phyloP scores from a whole-genome alignment of 1,139 yeast genomes.

The Nakaseomyces kungkrabaensis region DNA sequence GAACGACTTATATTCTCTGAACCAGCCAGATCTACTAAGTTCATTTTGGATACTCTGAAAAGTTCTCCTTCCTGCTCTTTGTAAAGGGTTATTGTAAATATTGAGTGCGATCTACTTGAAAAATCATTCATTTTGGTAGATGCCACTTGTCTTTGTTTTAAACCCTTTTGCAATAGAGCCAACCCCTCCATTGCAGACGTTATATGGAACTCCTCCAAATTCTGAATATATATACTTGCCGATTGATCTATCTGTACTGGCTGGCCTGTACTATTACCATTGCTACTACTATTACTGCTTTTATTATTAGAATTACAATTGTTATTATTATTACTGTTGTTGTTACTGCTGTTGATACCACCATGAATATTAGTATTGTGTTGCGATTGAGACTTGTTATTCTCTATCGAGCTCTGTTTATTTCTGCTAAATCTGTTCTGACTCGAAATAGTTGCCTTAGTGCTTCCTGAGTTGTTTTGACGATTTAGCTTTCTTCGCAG shows the following conservation, averaged over 20 bases:
- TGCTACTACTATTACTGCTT: slow-evolving; percentile 3
- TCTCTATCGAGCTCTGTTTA: slow-evolving; percentile 8
- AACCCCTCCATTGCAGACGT: slow-evolving; percentile 47
- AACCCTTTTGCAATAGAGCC: slow-evolving; percentile 43
- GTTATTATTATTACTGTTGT: slow-evolving; percentile 5
- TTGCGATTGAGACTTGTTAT: slow-evolving; percentile 4
- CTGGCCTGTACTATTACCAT: slow-evolving; percentile 4
- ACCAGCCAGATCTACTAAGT: slow-evolving; percentile 71
- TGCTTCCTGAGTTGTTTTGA: slow-evolving; percentile 2
- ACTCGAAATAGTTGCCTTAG: background rate
- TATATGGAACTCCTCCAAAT: slow-evolving; percentile 47
- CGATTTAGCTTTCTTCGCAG: slow-evolving; percentile 2
- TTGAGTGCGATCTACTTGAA: slow-evolving; percentile 66
- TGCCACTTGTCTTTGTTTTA: slow-evolving; percentile 52
- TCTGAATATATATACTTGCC: slow-evolving; percentile 39
- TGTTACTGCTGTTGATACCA: slow-evolving; percentile 2
- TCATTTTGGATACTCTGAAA: slow-evolving; percentile 53
- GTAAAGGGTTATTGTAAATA: slow-evolving; percentile 52
- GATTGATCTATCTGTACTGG: slow-evolving; percentile 12
- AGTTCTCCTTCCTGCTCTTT: slow-evolving; percentile 36
- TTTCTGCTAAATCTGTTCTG: background rate
- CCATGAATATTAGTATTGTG: slow-evolving; percentile 11
- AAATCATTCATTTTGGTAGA: slow-evolving; percentile 60
- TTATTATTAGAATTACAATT: slow-evolving; percentile 1
- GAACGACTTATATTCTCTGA: slow-evolving; percentile 59